These are phyloP conservation scores for Apiospora hydei DNA, from an alignment of 2,329 filamentous ascomycete species.

Conservation along the genomic window DNA sequence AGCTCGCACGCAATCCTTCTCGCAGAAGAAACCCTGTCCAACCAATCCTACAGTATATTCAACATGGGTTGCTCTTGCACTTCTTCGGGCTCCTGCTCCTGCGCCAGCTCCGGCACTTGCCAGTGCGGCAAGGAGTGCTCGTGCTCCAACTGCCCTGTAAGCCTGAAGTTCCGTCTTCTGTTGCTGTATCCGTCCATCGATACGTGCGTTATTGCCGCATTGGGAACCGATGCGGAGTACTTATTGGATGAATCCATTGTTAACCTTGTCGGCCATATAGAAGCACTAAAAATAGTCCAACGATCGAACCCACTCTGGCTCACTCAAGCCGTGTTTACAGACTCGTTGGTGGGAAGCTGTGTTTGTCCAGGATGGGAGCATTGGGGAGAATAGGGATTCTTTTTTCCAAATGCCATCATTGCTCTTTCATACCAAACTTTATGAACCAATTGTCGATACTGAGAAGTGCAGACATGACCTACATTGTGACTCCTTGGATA, in stretches of 20 bases:
- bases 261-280: neutral
- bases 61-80: conserved; percentile 21
- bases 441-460: neutral
- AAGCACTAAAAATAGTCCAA: conserved; percentile 14
- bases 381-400: neutral
- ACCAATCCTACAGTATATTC: neutral
- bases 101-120: conserved; percentile 17
- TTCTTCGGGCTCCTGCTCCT: conserved; percentile 18
- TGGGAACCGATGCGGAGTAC: neutral
- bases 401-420: neutral
- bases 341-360: neutral
- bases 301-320: neutral
- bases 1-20: neutral
- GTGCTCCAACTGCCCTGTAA: conserved; percentile 20
- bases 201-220: neutral
- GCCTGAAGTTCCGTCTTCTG: neutral
- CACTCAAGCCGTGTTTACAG: neutral
- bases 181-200: neutral
- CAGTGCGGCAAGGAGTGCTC: conserved; percentile 21
- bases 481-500: no score
- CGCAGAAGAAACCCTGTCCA: neutral
- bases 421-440: no score
- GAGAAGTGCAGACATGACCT: neutral
- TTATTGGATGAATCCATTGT: neutral
- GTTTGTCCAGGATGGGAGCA: neutral